Base-by-base conservation (phyloP, 1,284 basidiomycete species). In the Phellinidium pouzarii region DNA sequence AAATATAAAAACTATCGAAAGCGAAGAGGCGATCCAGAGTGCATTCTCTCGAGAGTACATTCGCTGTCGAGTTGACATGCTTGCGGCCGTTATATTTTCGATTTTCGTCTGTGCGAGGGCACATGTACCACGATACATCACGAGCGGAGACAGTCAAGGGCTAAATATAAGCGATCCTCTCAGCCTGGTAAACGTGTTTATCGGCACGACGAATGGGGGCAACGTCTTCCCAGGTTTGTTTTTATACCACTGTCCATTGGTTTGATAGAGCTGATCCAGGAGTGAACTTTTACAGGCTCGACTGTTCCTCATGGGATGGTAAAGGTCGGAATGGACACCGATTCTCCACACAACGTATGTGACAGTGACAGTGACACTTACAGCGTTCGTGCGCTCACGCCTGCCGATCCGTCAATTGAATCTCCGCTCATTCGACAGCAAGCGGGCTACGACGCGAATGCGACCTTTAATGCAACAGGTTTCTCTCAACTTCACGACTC, bases 401-500 rank as follows among this genome's bases (percentile, higher is more conserved):
- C 11, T 7, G 31, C 31, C 12, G 31, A 37, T 3, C 19, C 14
- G 8, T n/a, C 17, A 17, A 20, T 12, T 22, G 12, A 14, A 23
- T 19, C 20, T 25, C 17, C n/a, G 14, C 14, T 51, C n/a, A 36
- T 23, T 26, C 29, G 27, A 23, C 38, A 60, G 58, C 59, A 60
- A 54, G 58, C 56, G n/a, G 59, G 59, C 3, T 60, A 59, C 41
- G 59, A 59, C 20, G 53, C 48, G 22, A 54, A 56, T 48, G 48
- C 55, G 6, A 55, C 53, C 2, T 58, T 58, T 54, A 59, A 59
- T n/a, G 58, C 53, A 8, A 60, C 58, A 3, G 60, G 60, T 9
- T 59, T 61, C 48, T 59, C 58, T 25, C 60, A 60, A 37, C 37
- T 61, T 22, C 60, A 61, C 44, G 60, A 61, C 31, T 54, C 50